Percentiles rank a stretch among this genome's conserved stretches.
Evolutionary conservation across 2,329 filamentous ascomycete species (phyloP).

Genomic region (Tolypocladium pustulatum): DNA sequence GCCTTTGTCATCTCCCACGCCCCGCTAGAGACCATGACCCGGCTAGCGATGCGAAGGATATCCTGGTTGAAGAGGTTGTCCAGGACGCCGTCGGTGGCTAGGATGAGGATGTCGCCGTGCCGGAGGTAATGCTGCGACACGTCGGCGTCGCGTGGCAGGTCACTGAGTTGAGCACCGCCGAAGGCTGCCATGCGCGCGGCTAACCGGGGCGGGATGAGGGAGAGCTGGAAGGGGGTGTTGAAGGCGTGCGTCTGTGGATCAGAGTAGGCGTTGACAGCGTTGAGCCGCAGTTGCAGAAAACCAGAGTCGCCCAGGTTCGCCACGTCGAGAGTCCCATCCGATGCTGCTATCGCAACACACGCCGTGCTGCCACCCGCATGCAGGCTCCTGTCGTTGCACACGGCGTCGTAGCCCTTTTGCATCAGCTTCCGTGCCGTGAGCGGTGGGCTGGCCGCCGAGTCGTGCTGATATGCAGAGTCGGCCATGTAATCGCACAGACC

Average conservation of each 20-base stretch:
- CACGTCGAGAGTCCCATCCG: conserved; percentile 68
- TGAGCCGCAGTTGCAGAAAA: conserved; percentile 76
- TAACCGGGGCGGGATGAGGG: conserved; percentile 72
- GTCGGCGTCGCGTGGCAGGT: conserved; percentile 75
- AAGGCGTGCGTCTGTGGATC: conserved; percentile 90
- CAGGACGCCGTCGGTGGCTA: conserved; percentile 92
- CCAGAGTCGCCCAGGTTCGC: conserved; percentile 95
- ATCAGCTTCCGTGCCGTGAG: conserved; percentile 61
- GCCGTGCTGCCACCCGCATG: conserved; percentile 84
- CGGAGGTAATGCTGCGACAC: conserved; percentile 65
- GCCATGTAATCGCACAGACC: conserved; percentile 92
- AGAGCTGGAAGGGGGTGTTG: conserved; percentile 94
- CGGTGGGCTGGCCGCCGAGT: conserved; percentile 21
- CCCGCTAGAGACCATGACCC: conserved; percentile 60
- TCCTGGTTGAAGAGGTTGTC: conserved; percentile 93
- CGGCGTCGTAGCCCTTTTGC: conserved; percentile 73
- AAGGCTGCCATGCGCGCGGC: conserved; percentile 73
- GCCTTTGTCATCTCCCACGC: conserved; percentile 60
- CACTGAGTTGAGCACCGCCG: conserved; percentile 70
- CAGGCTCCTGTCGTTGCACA: conserved; percentile 64
- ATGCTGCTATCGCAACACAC: conserved; percentile 68
- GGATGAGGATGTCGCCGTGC: conserved; percentile 87
- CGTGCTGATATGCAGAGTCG: conserved; percentile 53
- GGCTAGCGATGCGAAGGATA: conserved; percentile 68
- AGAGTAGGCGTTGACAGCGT: conserved; percentile 74